A percentile compares a stretch with the other conserved stretches of the same genome.
phyloP scores from a whole-genome alignment of 1,139 yeast species.

The Candida sp. region DNA sequence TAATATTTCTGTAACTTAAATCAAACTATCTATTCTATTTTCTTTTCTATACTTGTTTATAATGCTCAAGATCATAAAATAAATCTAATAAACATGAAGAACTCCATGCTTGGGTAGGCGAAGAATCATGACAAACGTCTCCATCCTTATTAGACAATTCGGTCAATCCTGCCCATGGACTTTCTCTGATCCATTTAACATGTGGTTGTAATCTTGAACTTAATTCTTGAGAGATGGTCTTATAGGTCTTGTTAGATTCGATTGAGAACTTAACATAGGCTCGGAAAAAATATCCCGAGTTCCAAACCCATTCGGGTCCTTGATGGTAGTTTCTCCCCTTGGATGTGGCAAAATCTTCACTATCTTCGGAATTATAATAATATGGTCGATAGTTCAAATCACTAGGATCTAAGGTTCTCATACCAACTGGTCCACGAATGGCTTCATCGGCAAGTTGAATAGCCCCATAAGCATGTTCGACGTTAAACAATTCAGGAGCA shows the following conservation, averaged over 20 bases:
- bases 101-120: slow-evolving; percentile 98
- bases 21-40: not conserved
- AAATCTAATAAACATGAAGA: slow-evolving; percentile 80
- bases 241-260: slow-evolving; percentile 31
- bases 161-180: slow-evolving; percentile 92
- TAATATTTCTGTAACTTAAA: too few relatives aligned
- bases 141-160: slow-evolving; percentile 93
- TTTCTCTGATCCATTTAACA: slow-evolving; percentile 62
- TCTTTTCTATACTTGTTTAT: not conserved
- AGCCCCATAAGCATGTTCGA: slow-evolving; percentile 58
- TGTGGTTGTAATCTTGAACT: slow-evolving; percentile 62
- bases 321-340: slow-evolving; percentile 97
- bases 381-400: slow-evolving; percentile 91
- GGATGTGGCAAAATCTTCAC: slow-evolving; percentile 84
- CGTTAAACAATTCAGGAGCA: slow-evolving; percentile 86
- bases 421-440: slow-evolving; percentile 87
- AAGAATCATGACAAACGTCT: slow-evolving; percentile 73
- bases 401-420: slow-evolving; percentile 88
- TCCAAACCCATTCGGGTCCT: slow-evolving; percentile 99
- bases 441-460: slow-evolving; percentile 66
- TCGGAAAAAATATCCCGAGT: slow-evolving; percentile 79
- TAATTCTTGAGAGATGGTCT: slow-evolving; percentile 30
- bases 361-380: slow-evolving; percentile 78
- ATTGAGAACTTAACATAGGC: slow-evolving; percentile 62
- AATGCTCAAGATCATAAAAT: slow-evolving; percentile 50